Conservation (phyloP, 331 rosid genomes). For the Phaseolus coccineus region DNA sequence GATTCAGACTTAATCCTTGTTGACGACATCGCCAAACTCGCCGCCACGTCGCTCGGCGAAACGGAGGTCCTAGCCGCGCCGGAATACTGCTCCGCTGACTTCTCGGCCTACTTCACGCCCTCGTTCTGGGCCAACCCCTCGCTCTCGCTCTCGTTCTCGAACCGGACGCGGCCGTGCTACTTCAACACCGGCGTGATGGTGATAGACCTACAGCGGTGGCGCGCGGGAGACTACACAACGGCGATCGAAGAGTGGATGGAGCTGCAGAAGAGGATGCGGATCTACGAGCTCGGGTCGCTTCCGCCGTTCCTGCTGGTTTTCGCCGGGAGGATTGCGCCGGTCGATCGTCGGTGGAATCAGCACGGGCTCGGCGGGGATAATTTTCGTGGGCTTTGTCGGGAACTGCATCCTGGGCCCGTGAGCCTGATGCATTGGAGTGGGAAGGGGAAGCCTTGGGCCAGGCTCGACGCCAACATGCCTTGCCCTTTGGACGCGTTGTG, state of each 20-base stretch:
- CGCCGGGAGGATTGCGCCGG: conserved; percentile 77
- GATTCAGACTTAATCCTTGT: conserved; percentile 89
- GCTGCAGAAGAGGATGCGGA: conserved; percentile 90
- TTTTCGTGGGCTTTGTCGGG: conserved; percentile 74
- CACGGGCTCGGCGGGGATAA: conserved; percentile 96
- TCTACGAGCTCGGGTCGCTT: conserved; percentile 88
- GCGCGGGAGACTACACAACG: conserved; percentile 69
- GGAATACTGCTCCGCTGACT: conserved; percentile 88
- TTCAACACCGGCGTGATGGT: conserved; percentile 99
- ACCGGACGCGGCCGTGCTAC: conserved; percentile 68
- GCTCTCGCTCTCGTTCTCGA: conserved; percentile 63
- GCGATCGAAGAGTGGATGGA: conserved; percentile 93
- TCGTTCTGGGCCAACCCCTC: conserved; percentile 88
- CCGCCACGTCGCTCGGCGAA: conserved; percentile 59
- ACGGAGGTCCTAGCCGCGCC: conserved; percentile 84
- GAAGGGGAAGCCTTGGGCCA: conserved; percentile 94
- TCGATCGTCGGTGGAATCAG: conserved; percentile 89
- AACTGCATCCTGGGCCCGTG: conserved; percentile 84
- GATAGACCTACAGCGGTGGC: conserved; percentile 74
- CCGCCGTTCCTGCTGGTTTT: conserved; percentile 88
- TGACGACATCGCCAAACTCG: conserved; percentile 85
- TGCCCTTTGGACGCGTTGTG: conserved; percentile 89
- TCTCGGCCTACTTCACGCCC: conserved; percentile 79
- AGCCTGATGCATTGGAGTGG: conserved; percentile 97
- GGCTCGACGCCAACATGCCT: conserved; percentile 76